Conservation (phyloP, 164 flowering plant species). For the Berberis vulgaris region DNA sequence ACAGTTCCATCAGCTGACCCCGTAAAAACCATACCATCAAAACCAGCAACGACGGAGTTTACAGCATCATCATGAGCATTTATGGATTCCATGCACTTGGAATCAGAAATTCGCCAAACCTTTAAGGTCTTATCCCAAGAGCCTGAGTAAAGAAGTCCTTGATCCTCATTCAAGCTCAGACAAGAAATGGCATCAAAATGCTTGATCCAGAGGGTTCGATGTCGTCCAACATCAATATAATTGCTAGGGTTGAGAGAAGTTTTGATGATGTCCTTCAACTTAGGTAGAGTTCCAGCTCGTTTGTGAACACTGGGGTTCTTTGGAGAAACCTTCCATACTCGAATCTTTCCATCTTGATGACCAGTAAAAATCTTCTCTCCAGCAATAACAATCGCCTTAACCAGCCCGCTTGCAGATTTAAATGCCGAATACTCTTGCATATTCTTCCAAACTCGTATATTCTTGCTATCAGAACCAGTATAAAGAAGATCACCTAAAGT, state of each 20-base stretch:
- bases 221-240: conserved; percentile 51
- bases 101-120: conserved; percentile 63
- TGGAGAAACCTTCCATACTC: conserved; percentile 59
- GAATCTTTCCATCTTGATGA: conserved; percentile 86
- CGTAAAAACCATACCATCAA: conserved; percentile 51
- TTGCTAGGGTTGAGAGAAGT: conserved; percentile 62
- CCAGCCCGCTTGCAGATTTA: conserved; percentile 74
- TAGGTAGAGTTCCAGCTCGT: conserved; percentile 57
- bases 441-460: conserved; percentile 83
- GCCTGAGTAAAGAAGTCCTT: conserved; percentile 59
- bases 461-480: conserved; percentile 96
- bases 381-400: conserved; percentile 66
- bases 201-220: conserved; percentile 61
- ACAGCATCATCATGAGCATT: conserved; percentile 83
- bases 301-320: conserved; percentile 42
- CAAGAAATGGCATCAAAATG: conserved; percentile 82
- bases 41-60: conserved; percentile 54
- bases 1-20: conserved; percentile 89
- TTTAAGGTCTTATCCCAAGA: conserved; percentile 88
- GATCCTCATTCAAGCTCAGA: conserved; percentile 54
- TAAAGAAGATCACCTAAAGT: conserved; percentile 54
- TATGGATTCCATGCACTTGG: conserved; percentile 73
- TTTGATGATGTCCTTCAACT: conserved; percentile 50
- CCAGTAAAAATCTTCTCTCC: conserved; percentile 73
- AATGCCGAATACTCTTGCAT: conserved; percentile 59